Conservation (phyloP, 768 basidiomycete genomes). For the Lentinula detonsa region DNA sequence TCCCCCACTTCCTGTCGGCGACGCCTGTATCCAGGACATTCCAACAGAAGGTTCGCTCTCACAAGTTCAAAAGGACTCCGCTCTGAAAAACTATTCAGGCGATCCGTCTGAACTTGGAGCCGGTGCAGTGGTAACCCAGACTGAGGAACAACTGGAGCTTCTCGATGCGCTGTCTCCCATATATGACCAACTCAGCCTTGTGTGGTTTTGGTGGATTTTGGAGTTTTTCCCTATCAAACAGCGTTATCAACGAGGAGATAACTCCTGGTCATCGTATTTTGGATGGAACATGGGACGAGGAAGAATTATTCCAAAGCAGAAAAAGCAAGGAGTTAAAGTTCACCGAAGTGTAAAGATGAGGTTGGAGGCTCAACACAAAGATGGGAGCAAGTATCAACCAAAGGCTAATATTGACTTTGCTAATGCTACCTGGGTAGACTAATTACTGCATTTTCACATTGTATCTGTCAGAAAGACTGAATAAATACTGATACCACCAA, state of each 20-base stretch:
- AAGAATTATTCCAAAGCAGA: slow-evolving; percentile 34
- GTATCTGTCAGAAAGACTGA: no score
- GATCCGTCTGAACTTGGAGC: slow-evolving; percentile 13
- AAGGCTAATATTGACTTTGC: slow-evolving; percentile 28
- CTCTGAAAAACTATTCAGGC: slow-evolving; percentile 10
- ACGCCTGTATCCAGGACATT: slow-evolving; percentile 14
- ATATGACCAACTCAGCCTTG: slow-evolving; percentile 52
- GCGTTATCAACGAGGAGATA: slow-evolving; percentile 33
- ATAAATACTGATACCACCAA: no score
- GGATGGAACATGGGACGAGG: slow-evolving; percentile 34
- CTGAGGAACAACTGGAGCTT: slow-evolving; percentile 58
- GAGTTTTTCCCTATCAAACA: slow-evolving; percentile 42
- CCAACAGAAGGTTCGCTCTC: slow-evolving; percentile 12
- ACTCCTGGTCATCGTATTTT: slow-evolving; percentile 29
- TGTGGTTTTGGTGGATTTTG: slow-evolving; percentile 58
- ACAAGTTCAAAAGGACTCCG: slow-evolving; percentile 9
- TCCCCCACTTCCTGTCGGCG: slow-evolving; percentile 28
- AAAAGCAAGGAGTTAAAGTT: slow-evolving; percentile 27
- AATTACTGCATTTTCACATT: background rate
- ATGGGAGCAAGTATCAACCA: slow-evolving; percentile 28
- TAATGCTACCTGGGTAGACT: slow-evolving; percentile 34
- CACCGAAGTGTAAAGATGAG: slow-evolving; percentile 43
- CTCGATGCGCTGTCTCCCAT: slow-evolving; percentile 43
- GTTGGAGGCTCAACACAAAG: slow-evolving; percentile 29
- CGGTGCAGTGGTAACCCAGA: slow-evolving; percentile 19